Evolutionary conservation across 2,329 filamentous ascomycete species (phyloP).

Genomic region (Alternaria novae-zelandiae): DNA sequence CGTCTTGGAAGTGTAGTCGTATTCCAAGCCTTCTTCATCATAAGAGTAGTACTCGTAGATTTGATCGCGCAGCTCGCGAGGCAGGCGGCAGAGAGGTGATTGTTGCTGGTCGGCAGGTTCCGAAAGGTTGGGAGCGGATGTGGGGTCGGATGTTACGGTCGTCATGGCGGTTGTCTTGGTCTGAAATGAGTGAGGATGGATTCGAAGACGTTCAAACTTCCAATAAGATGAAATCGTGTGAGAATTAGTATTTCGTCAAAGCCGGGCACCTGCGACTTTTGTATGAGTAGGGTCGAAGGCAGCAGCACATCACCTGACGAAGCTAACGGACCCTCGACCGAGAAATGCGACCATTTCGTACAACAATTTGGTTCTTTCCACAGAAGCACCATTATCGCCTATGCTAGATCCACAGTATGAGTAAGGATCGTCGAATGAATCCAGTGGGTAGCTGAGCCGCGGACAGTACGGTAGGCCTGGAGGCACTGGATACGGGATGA

Average conservation of each 20-base stretch:
- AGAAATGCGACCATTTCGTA: background rate
- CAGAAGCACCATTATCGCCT: background rate
- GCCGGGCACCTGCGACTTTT: background rate
- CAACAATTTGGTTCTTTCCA: background rate
- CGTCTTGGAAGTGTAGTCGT: background rate
- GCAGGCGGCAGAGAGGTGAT: background rate
- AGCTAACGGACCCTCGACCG: too few relatives aligned
- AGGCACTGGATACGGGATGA: too few relatives aligned
- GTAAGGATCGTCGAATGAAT: background rate
- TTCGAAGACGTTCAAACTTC: too few relatives aligned
- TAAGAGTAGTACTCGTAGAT: background rate
- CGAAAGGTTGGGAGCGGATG: too few relatives aligned
- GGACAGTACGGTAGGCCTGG: too few relatives aligned
- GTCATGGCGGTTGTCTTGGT: too few relatives aligned
- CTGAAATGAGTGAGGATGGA: too few relatives aligned
- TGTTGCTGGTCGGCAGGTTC: too few relatives aligned
- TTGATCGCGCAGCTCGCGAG: background rate
- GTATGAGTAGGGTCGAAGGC: background rate
- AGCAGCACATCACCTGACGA: background rate
- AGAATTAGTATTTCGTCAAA: too few relatives aligned
- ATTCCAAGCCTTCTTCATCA: background rate
- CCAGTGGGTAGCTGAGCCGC: background rate
- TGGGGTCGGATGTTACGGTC: too few relatives aligned
- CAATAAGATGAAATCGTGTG: too few relatives aligned
- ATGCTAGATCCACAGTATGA: background rate